Base-by-base conservation (phyloP, 305 asterid species). In the Striga hermonthica region DNA sequence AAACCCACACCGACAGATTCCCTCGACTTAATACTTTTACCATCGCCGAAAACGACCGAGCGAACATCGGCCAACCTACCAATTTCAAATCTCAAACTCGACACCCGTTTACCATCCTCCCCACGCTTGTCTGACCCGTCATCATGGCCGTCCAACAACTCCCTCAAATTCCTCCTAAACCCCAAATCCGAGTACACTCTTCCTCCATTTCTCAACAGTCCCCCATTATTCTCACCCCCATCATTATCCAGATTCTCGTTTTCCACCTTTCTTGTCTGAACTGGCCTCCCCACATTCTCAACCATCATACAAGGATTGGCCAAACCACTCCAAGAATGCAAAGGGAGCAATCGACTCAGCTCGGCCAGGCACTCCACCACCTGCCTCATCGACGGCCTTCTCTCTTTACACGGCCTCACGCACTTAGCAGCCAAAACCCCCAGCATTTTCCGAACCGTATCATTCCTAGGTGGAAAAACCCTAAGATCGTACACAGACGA, bases 301-400 rank as follows among this genome's bases (percentile, higher is more conserved):
- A 84, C 90, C 95, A 85, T 81, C 86, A 87, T 69, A 79, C 97
- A 90, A 31, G 95, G 97, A 79, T 90, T 87, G 38, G 82, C 75
- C 62, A 85, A 80, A 9, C 91, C 91, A 50, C 82, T 87, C 95
- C 95, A 85, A 58, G 91, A 77, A 81, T 81, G 80, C 60, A 81
- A 49, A 0, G 91, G 90, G 22, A 76, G 84, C 66, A 81, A 45
- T 45, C 67, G 83, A 75, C 94, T 87, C 84, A 87, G 69, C 76
- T 81, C 90, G 57, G 75, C 73, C 78, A 90, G 69, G 69, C 89
- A 83, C 34, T 82, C 86, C 1, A 74, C 90, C 28, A 90, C 94
- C 71, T 87, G 95, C 69, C 71, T 81, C 97, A 87, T 90, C 5
- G 90, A 75, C 0, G 97, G 97, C 83, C 97, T 79, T 66, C 89